Evolutionary conservation across 208 protist genomes (phyloP).

Genomic region (Leptomonas pyrrhocoris): DNA sequence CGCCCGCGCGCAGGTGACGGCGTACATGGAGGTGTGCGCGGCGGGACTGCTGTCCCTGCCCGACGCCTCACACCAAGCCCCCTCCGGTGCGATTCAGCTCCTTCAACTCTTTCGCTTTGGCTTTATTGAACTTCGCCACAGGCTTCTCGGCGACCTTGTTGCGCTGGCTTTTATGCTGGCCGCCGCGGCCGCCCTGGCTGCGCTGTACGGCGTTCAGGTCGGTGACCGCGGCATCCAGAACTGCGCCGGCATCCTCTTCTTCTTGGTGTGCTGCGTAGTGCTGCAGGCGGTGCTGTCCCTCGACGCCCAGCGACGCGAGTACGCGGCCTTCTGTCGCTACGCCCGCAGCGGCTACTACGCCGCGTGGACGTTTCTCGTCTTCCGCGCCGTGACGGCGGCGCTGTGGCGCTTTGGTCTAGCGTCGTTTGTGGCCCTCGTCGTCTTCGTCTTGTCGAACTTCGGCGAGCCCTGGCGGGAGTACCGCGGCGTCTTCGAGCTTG

Average conservation of each 20-base stretch:
- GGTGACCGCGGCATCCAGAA: slow-evolving; percentile 66
- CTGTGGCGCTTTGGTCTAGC: slow-evolving; percentile 47
- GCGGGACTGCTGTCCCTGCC: slow-evolving; percentile 37
- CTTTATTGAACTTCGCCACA: slow-evolving; percentile 51
- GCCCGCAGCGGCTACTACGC: slow-evolving; percentile 61
- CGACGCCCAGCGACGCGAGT: slow-evolving; percentile 50
- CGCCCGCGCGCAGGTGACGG: slow-evolving; percentile 32
- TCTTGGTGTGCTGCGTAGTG: slow-evolving; percentile 62
- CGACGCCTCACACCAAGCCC: slow-evolving; percentile 29
- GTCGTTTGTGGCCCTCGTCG: slow-evolving; percentile 43
- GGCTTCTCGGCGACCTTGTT: slow-evolving; percentile 20
- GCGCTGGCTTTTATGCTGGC: slow-evolving; percentile 32
- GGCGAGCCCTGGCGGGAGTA: slow-evolving; percentile 57
- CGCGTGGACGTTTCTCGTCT: slow-evolving; percentile 47
- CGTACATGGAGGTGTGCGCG: slow-evolving; percentile 57
- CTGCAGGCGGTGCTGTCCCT: slow-evolving; percentile 58
- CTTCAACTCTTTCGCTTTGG: slow-evolving; percentile 57
- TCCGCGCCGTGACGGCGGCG: slow-evolving; percentile 37
- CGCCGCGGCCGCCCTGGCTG: slow-evolving; percentile 42
- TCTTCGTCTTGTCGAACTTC: slow-evolving; percentile 53
- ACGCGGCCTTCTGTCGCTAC: slow-evolving; percentile 54
- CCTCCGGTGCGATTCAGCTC: slow-evolving; percentile 39
- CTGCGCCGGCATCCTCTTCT: slow-evolving; percentile 72
- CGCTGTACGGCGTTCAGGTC: slow-evolving; percentile 59
- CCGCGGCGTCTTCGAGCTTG: slow-evolving; percentile 54